Base-by-base conservation (phyloP, 2,329 filamentous ascomycete genomes). In the Ophiobolus disseminans region DNA sequence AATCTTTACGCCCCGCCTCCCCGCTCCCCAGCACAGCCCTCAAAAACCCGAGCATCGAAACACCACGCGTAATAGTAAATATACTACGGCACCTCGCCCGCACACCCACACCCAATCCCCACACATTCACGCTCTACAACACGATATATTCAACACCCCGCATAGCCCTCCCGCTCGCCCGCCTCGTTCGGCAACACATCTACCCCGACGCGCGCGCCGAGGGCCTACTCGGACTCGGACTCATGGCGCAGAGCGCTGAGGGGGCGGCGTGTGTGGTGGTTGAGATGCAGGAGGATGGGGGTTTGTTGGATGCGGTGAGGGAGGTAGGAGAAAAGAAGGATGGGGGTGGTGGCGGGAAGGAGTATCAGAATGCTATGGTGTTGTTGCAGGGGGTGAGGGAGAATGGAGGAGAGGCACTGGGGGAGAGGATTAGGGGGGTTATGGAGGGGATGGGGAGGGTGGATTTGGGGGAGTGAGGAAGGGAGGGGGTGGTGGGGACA, bases 1-100 rank as follows among this genome's bases (percentile, higher is more conserved):
- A 70, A 32, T 64, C 69, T 20, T 54, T 70, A 4, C 55, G 54
- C n/a, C 64, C 68, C 13, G 59, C 67, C 2, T 55, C 51, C 14
- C 67, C 70, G 20, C 22, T 73, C 2, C 69, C 70, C 4, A 73
- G 70, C 44, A 69, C 66, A n/a, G 50, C 67, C 1, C 72, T 73
- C 69, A 73, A 72, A 49, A 72, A 70, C n/a, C 54, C 67, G n/a
- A 65, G 61, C 54, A 62, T 73, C 25, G 70, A 73, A 51, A 53
- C 70, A 10, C 65, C 64, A 1, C 57, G 66, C 1, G 63, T 60
- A 5, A 61, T 72, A 4, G 54, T 72, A n/a, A 53, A 60, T 14
- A 52, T 60, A 44, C 39, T 60, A 17, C 46, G 57, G 19, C 52
- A 56, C 14, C 52, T 65, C 1, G 60, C 58, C 16, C 55, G 58